phyloP scores from a whole-genome alignment of 441 rosid genomes.

The Biscutella auriculata region DNA sequence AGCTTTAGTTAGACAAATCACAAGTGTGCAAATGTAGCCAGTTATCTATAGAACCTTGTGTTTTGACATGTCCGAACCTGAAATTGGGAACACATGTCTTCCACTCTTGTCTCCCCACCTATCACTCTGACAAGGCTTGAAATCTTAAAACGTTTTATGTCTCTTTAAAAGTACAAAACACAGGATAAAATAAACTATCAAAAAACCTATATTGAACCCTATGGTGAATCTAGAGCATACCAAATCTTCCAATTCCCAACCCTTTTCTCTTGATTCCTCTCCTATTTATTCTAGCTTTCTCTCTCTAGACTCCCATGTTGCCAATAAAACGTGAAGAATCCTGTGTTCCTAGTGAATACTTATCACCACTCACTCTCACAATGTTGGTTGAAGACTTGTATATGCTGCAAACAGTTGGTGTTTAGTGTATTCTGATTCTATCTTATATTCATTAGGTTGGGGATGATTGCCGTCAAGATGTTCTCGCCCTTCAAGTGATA shows the following conservation, averaged over 20 bases:
- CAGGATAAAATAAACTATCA: too few species aligned
- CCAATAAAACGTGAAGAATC: background rate
- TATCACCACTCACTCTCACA: background rate
- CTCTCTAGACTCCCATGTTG: background rate
- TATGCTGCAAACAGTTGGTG: background rate
- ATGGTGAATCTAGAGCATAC: too few species aligned
- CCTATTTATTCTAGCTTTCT: background rate
- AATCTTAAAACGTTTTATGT: too few species aligned
- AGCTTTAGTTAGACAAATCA: background rate
- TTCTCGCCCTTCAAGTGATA: conserved; percentile 97
- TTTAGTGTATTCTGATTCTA: background rate
- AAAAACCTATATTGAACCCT: too few species aligned
- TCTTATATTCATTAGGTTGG: conserved; percentile 53
- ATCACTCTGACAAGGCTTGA: too few species aligned
- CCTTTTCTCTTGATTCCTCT: background rate
- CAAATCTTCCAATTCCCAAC: too few species aligned
- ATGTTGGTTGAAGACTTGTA: background rate
- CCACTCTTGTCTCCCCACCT: too few species aligned
- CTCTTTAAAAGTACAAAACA: too few species aligned
- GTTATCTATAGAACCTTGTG: conserved; percentile 39
- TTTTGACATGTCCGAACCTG: conserved; percentile 35
- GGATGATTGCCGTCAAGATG: conserved; percentile 99
- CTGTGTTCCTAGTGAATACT: background rate
- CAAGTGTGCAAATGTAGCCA: background rate
- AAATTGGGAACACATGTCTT: background rate